Conservation (phyloP, 1,284 basidiomycete genomes). For the Leccinum solheimii region DNA sequence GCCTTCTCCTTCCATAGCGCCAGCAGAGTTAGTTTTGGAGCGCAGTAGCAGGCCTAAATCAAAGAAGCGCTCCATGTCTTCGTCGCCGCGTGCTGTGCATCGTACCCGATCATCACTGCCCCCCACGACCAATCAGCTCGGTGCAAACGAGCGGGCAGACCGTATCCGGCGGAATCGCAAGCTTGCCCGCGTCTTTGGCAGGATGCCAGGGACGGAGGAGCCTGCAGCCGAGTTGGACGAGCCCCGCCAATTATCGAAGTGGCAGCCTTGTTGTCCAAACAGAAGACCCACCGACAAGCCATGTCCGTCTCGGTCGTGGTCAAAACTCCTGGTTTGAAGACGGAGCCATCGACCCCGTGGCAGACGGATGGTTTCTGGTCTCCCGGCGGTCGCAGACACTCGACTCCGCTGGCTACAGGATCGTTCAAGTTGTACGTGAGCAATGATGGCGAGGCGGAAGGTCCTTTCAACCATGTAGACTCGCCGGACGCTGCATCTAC, state of each 20-base stretch:
- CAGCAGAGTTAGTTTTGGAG: constrained; percentile 35
- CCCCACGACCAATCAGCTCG: constrained; percentile 67
- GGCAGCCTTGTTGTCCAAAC: constrained; percentile 29
- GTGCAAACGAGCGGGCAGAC: constrained; percentile 66
- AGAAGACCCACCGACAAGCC: constrained; percentile 40
- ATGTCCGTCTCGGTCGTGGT: constrained; percentile 42
- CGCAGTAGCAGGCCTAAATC: constrained; percentile 15
- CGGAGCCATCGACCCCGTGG: constrained; percentile 33
- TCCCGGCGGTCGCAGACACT: constrained; percentile 48
- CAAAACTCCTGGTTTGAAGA: constrained; percentile 15
- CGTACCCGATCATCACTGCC: constrained; percentile 35
- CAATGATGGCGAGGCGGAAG: constrained; percentile 6
- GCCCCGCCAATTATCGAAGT: constrained; percentile 21
- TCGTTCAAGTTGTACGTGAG: constrained; percentile 35
- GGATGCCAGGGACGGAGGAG: constrained; percentile 49
- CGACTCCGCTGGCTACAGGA: constrained; percentile 45
- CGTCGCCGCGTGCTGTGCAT: constrained; percentile 26
- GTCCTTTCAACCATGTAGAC: constrained; percentile 7
- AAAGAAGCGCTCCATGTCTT: constrained; percentile 29
- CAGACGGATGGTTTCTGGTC: constrained; percentile 21
- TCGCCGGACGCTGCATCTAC: constrained; percentile 33
- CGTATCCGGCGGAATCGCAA: constrained; percentile 74
- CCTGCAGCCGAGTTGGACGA: constrained; percentile 34
- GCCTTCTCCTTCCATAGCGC: constrained; percentile 42
- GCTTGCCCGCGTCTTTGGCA: constrained; percentile 75